Evolutionary conservation across 2,329 filamentous ascomycete species (phyloP).

Genomic region (Cercospora sp.): DNA sequence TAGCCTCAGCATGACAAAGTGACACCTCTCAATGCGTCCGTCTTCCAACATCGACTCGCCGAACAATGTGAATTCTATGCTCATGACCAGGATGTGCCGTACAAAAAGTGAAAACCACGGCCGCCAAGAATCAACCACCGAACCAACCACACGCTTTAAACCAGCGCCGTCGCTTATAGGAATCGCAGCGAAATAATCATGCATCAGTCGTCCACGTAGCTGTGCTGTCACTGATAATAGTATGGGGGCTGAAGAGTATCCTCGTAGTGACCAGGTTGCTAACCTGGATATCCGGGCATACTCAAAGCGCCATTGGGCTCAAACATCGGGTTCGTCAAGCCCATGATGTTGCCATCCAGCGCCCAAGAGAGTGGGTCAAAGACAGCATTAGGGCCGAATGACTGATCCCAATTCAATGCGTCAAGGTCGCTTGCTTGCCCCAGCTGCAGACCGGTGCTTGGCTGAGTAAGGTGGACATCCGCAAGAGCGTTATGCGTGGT

Average conservation of each 20-base stretch:
- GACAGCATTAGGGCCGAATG: conserved; percentile 66
- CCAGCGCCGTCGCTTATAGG: neutral
- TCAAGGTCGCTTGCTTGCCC: conserved; percentile 30
- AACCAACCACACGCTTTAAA: neutral
- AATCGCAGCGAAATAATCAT: neutral
- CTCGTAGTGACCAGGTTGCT: neutral
- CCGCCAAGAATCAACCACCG: neutral
- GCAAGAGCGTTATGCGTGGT: conserved; percentile 20
- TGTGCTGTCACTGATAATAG: neutral
- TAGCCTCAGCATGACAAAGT: neutral
- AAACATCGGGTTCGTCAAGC: conserved; percentile 25
- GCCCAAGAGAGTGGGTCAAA: conserved; percentile 95
- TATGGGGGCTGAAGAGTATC: neutral
- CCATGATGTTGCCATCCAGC: conserved; percentile 70
- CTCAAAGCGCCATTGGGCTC: conserved; percentile 12
- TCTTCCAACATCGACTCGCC: neutral
- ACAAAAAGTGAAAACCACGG: neutral
- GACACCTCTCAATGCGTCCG: neutral
- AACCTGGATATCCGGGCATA: conserved; percentile 17
- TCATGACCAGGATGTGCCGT: neutral
- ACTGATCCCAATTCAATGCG: conserved; percentile 37
- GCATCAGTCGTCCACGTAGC: neutral
- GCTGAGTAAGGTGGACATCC: conserved; percentile 16
- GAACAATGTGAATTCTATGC: neutral
- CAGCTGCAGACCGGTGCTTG: conserved; percentile 20